A percentile compares a stretch with the other conserved stretches of the same genome.
Evolutionary conservation across 495 filamentous ascomycete species (phyloP).

Genomic region (Hyaloscypha variabilis): DNA sequence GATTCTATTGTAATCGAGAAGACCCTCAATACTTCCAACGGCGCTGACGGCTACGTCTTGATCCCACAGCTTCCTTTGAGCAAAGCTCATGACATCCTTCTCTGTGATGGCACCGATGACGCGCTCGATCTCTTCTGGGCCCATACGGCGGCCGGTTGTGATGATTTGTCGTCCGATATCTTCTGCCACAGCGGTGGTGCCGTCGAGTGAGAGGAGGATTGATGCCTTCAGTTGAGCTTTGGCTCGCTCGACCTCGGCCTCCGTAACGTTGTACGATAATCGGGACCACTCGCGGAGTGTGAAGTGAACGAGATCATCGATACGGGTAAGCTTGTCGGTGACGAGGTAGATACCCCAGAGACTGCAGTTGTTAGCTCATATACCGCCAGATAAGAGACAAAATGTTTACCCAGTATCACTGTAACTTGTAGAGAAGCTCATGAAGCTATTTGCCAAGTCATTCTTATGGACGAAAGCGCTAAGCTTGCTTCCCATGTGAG

Average conservation of each 20-base stretch:
- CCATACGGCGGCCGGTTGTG: slow-evolving; percentile 90
- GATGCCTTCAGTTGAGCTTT: slow-evolving; percentile 99
- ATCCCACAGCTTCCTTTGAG: slow-evolving; percentile 90
- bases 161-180: slow-evolving; percentile 98
- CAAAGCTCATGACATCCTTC: slow-evolving; percentile 97
- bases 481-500: slow-evolving; percentile 97
- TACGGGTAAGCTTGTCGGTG: slow-evolving; percentile 79
- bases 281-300: slow-evolving; percentile 97
- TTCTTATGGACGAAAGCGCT: slow-evolving; percentile 90
- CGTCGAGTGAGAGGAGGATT: slow-evolving; percentile 94
- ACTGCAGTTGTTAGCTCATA: slow-evolving; percentile 49
- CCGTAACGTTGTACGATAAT: slow-evolving; percentile 80
- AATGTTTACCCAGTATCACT: slow-evolving; percentile 89
- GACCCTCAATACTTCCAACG: slow-evolving; percentile 84
- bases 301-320: slow-evolving; percentile 98
- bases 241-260: slow-evolving; percentile 94
- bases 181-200: slow-evolving; percentile 94
- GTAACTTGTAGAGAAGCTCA: slow-evolving; percentile 99
- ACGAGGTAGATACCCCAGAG: slow-evolving; percentile 99
- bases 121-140: slow-evolving; percentile 90
- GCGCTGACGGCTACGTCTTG: slow-evolving; percentile 93
- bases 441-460: slow-evolving; percentile 97
- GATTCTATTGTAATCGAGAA: slow-evolving; percentile 87
- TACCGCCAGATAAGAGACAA: background rate
- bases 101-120: slow-evolving; percentile 84